Conservation (phyloP, 257 asterid genomes). For the Capsicum pubescens region DNA sequence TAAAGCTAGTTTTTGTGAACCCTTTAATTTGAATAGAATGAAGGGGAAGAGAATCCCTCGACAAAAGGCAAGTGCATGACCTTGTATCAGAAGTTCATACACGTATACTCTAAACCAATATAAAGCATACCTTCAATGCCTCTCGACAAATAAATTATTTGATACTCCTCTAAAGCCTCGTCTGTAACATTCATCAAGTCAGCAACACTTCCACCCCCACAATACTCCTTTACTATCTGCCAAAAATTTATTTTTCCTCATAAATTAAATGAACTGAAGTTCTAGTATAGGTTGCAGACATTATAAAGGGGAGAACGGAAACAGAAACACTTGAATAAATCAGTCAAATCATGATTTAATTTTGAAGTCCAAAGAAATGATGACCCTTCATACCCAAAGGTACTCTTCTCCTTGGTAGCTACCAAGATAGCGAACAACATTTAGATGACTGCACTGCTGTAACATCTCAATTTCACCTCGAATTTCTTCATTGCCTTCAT, state of each 20-base stretch:
- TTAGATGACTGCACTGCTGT: conserved; percentile 99
- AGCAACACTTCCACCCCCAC: conserved; percentile 99
- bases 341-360: conserved; percentile 10
- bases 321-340: conserved; percentile 18
- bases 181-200: conserved; percentile 93
- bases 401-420: conserved; percentile 99
- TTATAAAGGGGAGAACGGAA: conserved; percentile 1
- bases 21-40: background rate
- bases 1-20: background rate
- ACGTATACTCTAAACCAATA: background rate
- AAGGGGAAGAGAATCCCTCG: background rate
- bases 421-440: conserved; percentile 97
- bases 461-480: conserved; percentile 98
- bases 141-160: conserved; percentile 88
- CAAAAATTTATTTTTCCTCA: conserved; percentile 42
- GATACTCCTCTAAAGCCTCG: conserved; percentile 89
- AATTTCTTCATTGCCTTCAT: conserved; percentile 98
- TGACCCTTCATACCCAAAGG: conserved; percentile 78
- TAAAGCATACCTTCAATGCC: conserved; percentile 76
- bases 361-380: conserved; percentile 7
- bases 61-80: background rate
- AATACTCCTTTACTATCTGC: conserved; percentile 99
- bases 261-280: conserved; percentile 25
- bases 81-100: background rate
- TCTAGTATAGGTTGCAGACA: background rate